Conservation (phyloP, 495 filamentous ascomycete genomes). For the Podospora anserina region DNA sequence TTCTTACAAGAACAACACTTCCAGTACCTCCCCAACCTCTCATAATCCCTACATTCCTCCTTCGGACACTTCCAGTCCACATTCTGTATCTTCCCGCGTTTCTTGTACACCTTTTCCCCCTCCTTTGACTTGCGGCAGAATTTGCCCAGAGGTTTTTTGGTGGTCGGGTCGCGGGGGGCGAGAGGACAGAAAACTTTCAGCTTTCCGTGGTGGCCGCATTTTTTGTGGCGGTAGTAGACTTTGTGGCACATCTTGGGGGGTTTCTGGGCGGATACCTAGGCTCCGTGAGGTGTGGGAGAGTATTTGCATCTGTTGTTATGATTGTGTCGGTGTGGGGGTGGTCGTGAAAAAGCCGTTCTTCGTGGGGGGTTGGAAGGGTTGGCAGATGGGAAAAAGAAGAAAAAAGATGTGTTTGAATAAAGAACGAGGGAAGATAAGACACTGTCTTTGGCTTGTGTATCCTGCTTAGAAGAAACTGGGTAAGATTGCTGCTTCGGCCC, state of each 20-base stretch:
- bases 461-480: too few species aligned
- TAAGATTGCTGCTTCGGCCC: too few species aligned
- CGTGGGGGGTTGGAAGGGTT: too few species aligned
- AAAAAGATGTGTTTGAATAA: too few species aligned
- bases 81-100: neutral
- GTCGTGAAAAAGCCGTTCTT: too few species aligned
- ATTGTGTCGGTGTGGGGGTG: too few species aligned
- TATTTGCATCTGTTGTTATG: too few species aligned
- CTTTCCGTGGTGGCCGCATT: neutral
- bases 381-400: too few species aligned
- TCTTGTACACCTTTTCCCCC: neutral
- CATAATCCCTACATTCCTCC: neutral
- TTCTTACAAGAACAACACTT: neutral
- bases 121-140: neutral
- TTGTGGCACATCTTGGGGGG: neutral
- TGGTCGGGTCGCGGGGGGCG: neutral
- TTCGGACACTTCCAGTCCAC: neutral
- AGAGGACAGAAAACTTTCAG: neutral
- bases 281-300: too few species aligned
- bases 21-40: neutral
- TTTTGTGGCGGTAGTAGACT: neutral
- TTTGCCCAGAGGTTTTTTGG: neutral
- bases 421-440: too few species aligned
- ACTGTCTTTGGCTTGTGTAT: too few species aligned
- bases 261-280: neutral